Base-by-base conservation (phyloP, 768 basidiomycete genomes). In the Panellus pusillus region DNA sequence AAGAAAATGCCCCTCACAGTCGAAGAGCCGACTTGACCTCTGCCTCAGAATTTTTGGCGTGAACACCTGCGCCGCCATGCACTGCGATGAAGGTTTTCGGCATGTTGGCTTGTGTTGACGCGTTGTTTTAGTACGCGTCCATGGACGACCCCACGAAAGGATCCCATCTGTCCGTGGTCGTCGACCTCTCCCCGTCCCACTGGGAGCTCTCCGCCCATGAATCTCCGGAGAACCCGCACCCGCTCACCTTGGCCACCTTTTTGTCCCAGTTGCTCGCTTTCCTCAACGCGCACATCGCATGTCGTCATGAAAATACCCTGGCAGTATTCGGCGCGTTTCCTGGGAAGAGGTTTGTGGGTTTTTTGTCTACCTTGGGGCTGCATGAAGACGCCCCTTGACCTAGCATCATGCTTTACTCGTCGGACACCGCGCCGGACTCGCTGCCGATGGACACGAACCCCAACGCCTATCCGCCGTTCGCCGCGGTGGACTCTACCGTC, bases 261-360 rank as follows among this genome's bases (percentile, higher is more conserved):
- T 76, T 98, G 42, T 83, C 91, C 3, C 90, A 93, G 63, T 74
- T 97, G 24, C 80, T 98, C 52, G 87, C 90, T 28, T 96, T 98
- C 65, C 75, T 96, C 64, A 98, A 99, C 65, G 83, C 93, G 3
- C 94, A 98, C 71, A 80, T 98, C 55, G 94, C 94, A 1, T 81
- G 84, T 58, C 84, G 87, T 60, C 88, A 94, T 72, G 94, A 96
- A 68, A 99, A 99, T 66, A 82, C 89, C 4, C 78, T 99, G 36
- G 91, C 93, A 6, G 89, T 98, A 50, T 96, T 93, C 66, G 96
- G 84, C 8, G 96, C 95, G 5, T 77, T 93, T 43, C 90, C 91
- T 1, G 84, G 83, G 18, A 86, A 86, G 70, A 93, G 91, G 92
- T 91, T 5, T 27, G 74, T 63, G n/a, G 17, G 48, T 45, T 19